Percentiles rank a stretch among this genome's conserved stretches.
These are phyloP conservation scores for Saccharomyces cerevisiae DNA, from an alignment of 805 yeast species.

Conservation along the genomic window DNA sequence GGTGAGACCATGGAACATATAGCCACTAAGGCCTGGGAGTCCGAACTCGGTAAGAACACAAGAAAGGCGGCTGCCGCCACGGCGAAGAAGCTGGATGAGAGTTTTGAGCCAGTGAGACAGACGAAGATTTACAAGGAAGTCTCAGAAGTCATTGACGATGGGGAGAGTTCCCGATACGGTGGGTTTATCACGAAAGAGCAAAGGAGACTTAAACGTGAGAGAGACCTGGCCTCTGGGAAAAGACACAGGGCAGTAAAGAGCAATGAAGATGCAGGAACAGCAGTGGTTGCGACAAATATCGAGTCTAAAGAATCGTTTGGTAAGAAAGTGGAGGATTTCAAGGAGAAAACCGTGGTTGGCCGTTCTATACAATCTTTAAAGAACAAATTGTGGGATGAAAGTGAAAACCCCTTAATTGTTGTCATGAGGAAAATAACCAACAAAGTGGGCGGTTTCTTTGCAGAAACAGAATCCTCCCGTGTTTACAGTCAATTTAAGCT, in stretches of 20 bases:
- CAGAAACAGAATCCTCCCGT: constrained; percentile 92
- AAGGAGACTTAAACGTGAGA: constrained; percentile 65
- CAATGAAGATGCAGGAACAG: constrained; percentile 75
- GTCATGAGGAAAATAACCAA: constrained; percentile 70
- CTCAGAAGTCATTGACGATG: constrained; percentile 82
- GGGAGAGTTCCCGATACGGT: constrained; percentile 82
- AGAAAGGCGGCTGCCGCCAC: constrained; percentile 74
- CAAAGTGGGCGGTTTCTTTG: constrained; percentile 79
- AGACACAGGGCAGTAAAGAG: constrained; percentile 63
- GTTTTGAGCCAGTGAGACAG: constrained; percentile 84
- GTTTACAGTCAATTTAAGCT: constrained; percentile 79
- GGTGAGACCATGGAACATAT: constrained; percentile 90
- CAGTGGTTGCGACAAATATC: constrained; percentile 72
- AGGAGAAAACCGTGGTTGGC: constrained; percentile 62
- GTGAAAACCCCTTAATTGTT: constrained; percentile 84
- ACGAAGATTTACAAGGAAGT: constrained; percentile 87
- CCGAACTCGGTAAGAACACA: constrained; percentile 85
- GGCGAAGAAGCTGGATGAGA: constrained; percentile 78
- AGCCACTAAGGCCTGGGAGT: constrained; percentile 92
- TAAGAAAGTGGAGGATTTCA: constrained; percentile 58
- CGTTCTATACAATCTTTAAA: constrained; percentile 51
- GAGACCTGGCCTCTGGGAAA: constrained; percentile 49
- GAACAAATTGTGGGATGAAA: constrained; percentile 75
- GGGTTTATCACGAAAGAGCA: constrained; percentile 82
- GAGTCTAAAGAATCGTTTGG: constrained; percentile 62